Evolutionary conservation across 2,329 filamentous ascomycete genomes (phyloP), one percentile per base, ranked within the genome.

Genomic region (Cladosporium sp.): DNA sequence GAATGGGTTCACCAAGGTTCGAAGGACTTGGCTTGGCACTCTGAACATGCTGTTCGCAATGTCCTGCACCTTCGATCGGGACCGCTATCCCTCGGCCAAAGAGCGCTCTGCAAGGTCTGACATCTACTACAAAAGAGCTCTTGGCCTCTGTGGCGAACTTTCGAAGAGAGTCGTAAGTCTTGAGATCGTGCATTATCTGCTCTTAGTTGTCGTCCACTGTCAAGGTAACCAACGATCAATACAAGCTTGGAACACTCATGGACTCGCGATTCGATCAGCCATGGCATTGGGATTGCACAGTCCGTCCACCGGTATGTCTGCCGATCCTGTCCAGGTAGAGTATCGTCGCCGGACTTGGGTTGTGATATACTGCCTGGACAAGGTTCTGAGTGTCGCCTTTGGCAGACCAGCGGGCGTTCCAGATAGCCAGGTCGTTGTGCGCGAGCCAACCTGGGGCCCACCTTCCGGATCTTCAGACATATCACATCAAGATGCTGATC

Each of bases 161-260:
- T 74, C 76, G 51, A 64, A 75, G 38, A 67, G 72, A 17, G 73
- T 42, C 7, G n/a, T 76, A 1, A 82, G 74, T 30, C 62, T 82
- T 0, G 80, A 82, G 63, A 73, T 40, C 75, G 80, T 83, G 0
- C 80, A 83, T 64, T 76, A 75, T 39, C 71, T 83, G 7, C 70
- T 84, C 0, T 59, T 84, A 0, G 73, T 78, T 62, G 75, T 75
- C 4, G 78, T 81, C 47, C 83, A 83, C 59, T 72, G 83, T 0
- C 81, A 84, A 63, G 80, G 81, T 1, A 82, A 80, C 0, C 78
- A 82, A 38, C 77, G 76, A 19, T 82, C 81, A 0, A 72, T 81
- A 1, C 76, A 83, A 56, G 78, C 82, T 1, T 84, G 82, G 81
- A 80, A 74, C 0, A 73, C 79, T 0, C 82, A 84, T 61, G 81